Evolutionary conservation across 768 basidiomycete genomes (phyloP).

Genomic region (Mycena vulgaris): DNA sequence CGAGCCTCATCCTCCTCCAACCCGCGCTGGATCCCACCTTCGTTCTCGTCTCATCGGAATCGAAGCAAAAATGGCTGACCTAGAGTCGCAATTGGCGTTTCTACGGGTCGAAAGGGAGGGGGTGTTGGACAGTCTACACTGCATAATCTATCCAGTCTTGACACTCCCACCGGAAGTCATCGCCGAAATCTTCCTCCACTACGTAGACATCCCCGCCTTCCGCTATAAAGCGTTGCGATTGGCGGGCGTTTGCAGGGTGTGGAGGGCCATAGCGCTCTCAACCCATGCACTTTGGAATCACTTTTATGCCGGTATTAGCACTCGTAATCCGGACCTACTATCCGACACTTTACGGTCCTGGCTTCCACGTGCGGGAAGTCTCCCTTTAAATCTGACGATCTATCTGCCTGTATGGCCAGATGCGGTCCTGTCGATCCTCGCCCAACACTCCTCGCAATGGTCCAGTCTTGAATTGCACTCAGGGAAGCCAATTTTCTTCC

Average conservation of each 20-base stretch:
- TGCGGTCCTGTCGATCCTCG: not conserved
- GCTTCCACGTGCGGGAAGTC: not conserved
- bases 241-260: not conserved
- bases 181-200: not conserved
- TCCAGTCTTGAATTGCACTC: not conserved
- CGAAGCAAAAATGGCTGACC: not conserved
- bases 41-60: not conserved
- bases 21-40: not conserved
- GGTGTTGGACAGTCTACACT: not conserved
- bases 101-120: not conserved
- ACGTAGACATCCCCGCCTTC: not conserved
- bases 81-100: not conserved
- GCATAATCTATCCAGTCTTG: not conserved
- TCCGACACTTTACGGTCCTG: not conserved
- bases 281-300: not conserved
- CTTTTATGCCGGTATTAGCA: not conserved
- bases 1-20: too few relatives aligned
- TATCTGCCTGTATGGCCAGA: not conserved
- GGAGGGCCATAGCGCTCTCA: not conserved
- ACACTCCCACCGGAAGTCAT: not conserved
- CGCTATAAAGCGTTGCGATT: not conserved
- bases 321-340: not conserved
- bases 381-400: not conserved
- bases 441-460: not conserved
- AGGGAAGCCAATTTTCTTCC: not conserved